A percentile compares a stretch with the other conserved stretches of the same genome.
Evolutionary conservation across 2,329 filamentous ascomycete genomes (phyloP).

Genomic region (Sporothrix pseudoabietina): DNA sequence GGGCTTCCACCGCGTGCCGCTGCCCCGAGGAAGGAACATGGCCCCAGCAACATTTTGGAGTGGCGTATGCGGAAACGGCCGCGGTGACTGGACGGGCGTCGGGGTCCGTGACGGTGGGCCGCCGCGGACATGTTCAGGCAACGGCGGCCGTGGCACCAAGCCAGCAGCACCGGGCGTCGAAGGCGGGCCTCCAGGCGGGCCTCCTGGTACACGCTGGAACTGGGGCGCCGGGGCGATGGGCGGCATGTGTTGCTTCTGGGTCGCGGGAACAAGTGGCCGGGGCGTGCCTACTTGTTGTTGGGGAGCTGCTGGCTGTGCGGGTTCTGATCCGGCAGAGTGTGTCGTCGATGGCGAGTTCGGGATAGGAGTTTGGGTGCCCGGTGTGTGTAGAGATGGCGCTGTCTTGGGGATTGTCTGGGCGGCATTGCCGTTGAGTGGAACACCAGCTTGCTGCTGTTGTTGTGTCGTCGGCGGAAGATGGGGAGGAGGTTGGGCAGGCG

Average conservation of each 20-base stretch:
- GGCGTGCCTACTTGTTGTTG: slow-evolving; percentile 16
- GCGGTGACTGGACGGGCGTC: slow-evolving; percentile 30
- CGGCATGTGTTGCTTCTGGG: slow-evolving; percentile 26
- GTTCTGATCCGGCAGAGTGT: not conserved
- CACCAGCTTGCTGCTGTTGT: not conserved
- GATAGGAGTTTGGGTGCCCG: slow-evolving; percentile 2
- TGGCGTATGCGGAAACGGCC: slow-evolving; percentile 31
- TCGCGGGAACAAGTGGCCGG: slow-evolving; percentile 19
- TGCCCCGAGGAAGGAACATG: slow-evolving; percentile 37
- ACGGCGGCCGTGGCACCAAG: slow-evolving; percentile 3
- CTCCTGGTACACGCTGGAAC: not conserved
- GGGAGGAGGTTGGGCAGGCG: not conserved
- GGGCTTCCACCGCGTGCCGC: slow-evolving; percentile 62
- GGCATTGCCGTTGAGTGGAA: not conserved
- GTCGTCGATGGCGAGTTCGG: not conserved
- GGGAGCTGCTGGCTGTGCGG: not conserved
- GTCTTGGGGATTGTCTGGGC: not conserved
- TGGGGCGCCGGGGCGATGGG: not conserved
- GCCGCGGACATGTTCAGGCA: slow-evolving; percentile 30
- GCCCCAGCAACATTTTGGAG: slow-evolving; percentile 7
- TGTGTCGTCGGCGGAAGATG: not conserved
- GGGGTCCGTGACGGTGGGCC: slow-evolving; percentile 28
- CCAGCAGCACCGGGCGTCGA: not conserved
- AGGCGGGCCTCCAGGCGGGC: not conserved
- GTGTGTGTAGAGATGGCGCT: not conserved